Conservation (phyloP, 2,329 filamentous ascomycete genomes). For the Verticillium dahliae region DNA sequence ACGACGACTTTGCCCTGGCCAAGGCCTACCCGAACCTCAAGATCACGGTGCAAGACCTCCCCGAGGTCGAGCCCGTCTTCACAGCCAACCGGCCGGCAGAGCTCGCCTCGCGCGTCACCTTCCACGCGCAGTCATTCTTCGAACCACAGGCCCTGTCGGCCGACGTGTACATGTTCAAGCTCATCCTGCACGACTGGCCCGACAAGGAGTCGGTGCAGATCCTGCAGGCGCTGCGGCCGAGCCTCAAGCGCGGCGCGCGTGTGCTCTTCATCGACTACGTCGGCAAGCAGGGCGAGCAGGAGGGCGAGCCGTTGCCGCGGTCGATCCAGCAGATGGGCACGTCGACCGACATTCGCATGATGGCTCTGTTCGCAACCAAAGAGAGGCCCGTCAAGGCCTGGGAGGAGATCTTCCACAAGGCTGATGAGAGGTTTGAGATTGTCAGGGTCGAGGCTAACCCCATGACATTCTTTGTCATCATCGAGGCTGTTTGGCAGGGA, state of each 20-base stretch:
- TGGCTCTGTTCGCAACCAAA: conserved; percentile 40
- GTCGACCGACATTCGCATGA: conserved; percentile 41
- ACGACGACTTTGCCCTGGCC: conserved; percentile 32
- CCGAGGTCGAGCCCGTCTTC: conserved; percentile 25
- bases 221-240: conserved; percentile 32
- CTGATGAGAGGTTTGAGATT: conserved; percentile 39
- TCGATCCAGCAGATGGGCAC: conserved; percentile 31
- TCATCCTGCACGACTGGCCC: conserved; percentile 51
- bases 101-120: conserved; percentile 24
- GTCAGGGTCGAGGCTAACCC: conserved; percentile 26
- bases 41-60: conserved; percentile 38
- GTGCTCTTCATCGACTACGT: conserved; percentile 31
- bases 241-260: conserved; percentile 34
- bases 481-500: conserved; percentile 29
- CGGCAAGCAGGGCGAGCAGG: conserved; percentile 22
- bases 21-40: conserved; percentile 31
- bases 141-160: conserved; percentile 29
- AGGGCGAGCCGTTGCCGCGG: conserved; percentile 18
- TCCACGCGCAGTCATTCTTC: conserved; percentile 31
- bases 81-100: conserved; percentile 25
- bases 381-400: conserved; percentile 40
- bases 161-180: conserved; percentile 45
- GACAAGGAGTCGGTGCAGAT: conserved; percentile 35
- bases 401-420: conserved; percentile 34
- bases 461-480: conserved; percentile 26